phyloP scores from a whole-genome alignment of 2,329 filamentous ascomycete genomes.

The Cladophialophora exuberans region DNA sequence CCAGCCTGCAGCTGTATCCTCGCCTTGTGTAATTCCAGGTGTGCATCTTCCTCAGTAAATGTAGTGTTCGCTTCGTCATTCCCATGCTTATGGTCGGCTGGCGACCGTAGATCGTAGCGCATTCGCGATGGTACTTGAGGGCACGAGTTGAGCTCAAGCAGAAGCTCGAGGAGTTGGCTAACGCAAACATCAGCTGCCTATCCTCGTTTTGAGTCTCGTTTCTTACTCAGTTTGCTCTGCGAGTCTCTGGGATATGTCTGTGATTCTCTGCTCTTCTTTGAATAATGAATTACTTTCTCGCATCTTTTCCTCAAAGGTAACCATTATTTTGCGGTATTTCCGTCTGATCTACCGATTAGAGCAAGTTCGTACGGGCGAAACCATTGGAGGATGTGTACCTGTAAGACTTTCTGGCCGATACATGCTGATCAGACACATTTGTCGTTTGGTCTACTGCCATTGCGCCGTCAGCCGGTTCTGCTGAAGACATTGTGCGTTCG shows the following conservation, averaged over 20 bases:
- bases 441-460: constrained; percentile 12
- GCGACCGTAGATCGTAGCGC: constrained; percentile 69
- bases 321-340: constrained; percentile 88
- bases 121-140: constrained; percentile 74
- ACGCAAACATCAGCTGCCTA: constrained; percentile 22
- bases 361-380: neutral
- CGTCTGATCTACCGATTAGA: constrained; percentile 52
- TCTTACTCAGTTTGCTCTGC: constrained; percentile 90
- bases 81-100: constrained; percentile 52
- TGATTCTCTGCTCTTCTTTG: constrained; percentile 78
- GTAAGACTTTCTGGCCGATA: constrained; percentile 29
- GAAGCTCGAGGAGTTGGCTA: constrained; percentile 84
- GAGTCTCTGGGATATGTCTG: constrained; percentile 78
- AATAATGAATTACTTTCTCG: constrained; percentile 68
- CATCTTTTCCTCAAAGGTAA: constrained; percentile 78
- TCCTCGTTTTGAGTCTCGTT: neutral
- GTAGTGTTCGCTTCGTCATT: constrained; percentile 36
- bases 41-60: constrained; percentile 26
- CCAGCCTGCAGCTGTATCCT: constrained; percentile 42
- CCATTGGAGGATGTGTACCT: constrained; percentile 4
- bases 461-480: constrained; percentile 14
- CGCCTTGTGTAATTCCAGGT: constrained; percentile 43
- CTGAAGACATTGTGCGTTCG: constrained; percentile 15
- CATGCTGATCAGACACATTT: constrained; percentile 14
- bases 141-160: constrained; percentile 86